phyloP scores from a whole-genome alignment of 2,329 filamentous ascomycete genomes.

The Podosphaera fusca region DNA sequence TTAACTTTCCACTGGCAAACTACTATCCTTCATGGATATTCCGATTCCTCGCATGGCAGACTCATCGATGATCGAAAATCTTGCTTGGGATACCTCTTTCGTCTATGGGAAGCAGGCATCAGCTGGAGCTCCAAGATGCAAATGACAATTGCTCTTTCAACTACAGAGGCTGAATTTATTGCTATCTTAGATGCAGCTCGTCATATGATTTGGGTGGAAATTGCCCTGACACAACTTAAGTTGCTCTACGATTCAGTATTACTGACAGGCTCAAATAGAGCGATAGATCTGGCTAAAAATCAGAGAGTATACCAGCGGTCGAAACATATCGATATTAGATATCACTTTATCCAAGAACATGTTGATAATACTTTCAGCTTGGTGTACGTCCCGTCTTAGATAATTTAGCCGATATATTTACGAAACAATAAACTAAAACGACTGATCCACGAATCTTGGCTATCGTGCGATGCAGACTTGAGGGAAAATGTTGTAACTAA shows the following conservation, averaged over 20 bases:
- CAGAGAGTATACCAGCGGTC: neutral
- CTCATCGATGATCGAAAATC: neutral
- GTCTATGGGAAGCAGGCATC: too few species aligned
- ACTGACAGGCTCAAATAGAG: too few species aligned
- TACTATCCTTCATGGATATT: neutral
- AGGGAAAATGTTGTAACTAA: too few species aligned
- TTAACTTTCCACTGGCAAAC: neutral
- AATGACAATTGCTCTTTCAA: too few species aligned
- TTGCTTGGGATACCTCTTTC: too few species aligned
- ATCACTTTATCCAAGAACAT: neutral
- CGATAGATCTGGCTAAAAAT: too few species aligned
- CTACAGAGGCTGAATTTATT: too few species aligned
- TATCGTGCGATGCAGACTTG: too few species aligned
- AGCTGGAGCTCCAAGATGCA: too few species aligned
- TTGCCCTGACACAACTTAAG: neutral
- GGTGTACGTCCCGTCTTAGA: neutral
- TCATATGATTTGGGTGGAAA: neutral
- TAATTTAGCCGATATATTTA: neutral
- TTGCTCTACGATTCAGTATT: neutral
- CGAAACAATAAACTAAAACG: neutral
- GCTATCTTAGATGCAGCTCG: neutral
- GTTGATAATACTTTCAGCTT: neutral
- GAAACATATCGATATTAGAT: constrained; percentile 1
- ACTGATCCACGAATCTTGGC: too few species aligned
- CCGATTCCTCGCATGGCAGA: neutral